Evolutionary conservation across 768 basidiomycete species (phyloP), one percentile per base, ranked within the genome.

Genomic region (Cubamyces lactineus): DNA sequence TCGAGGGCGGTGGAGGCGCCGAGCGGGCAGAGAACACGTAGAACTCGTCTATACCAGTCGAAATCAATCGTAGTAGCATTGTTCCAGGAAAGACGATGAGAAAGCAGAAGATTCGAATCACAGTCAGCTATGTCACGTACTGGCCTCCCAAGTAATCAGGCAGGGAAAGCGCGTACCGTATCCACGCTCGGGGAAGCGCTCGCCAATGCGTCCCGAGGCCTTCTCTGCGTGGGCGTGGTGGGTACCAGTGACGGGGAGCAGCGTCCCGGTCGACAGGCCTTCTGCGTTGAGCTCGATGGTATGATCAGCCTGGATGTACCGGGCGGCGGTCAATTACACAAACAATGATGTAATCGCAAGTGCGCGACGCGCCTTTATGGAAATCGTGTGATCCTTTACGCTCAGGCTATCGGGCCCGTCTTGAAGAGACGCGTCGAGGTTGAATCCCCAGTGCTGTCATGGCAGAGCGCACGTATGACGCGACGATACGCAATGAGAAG

Each of bases 381-480:
- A 72, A 12, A 82, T 63, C 50, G 70, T 67, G 65, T 82, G 88
- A 41, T 82, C 77, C 67, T 83, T 80, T 42, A 91, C 80, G 26
- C 78, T 77, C 30, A 83, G 73, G 16, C 75, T 70, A 38, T 82
- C 79, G 2, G 73, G 67, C 6, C 75, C 78, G 7, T 74, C 70
- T 42, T 77, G 69, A 43, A 87, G 75, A 67, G 88, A 90, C 1
- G 87, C 89, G 38, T 89, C 86, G 12, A 91, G 81, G 69, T 92
- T 91, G 77, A 91, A 91, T 28, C 89, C 90, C 88, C 89, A 91
- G 71, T 91, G 89, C 88, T 91, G 60, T 54, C 39, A 12, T 17
- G 4, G 42, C 8, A 8, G 16, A 61, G 40, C 39, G 39, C 16
- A 21, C 21, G 2, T 16, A 46, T 62, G 26, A 21, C 41, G 46